phyloP scores from a whole-genome alignment of 2,329 filamentous ascomycete genomes.

The Sporothrix curviconia region DNA sequence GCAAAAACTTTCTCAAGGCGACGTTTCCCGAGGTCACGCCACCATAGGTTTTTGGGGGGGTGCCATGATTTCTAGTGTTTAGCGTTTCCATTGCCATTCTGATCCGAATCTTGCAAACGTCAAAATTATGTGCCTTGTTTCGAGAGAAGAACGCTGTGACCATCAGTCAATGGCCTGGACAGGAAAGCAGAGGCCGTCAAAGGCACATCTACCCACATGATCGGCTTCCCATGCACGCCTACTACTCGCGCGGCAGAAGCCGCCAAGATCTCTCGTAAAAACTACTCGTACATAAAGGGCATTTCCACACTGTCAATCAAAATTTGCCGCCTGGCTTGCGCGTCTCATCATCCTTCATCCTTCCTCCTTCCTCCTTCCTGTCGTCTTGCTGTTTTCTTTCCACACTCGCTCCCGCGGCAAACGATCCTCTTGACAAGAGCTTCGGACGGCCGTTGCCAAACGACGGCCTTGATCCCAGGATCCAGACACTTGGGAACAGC shows the following conservation, averaged over 20 bases:
- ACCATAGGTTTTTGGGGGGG: not conserved
- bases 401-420: not conserved
- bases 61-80: not conserved
- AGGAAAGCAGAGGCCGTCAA: no score
- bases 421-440: not conserved
- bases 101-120: no score
- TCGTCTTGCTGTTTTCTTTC: not conserved
- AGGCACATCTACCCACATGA: no score
- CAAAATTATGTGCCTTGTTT: no score
- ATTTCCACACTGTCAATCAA: not conserved
- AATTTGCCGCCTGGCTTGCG: not conserved
- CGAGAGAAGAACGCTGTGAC: no score
- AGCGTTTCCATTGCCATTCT: not conserved
- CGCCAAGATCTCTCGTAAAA: no score
- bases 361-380: not conserved
- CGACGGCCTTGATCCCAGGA: not conserved
- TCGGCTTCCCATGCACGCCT: no score
- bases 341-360: not conserved
- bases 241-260: no score
- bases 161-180: no score
- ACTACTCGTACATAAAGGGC: no score
- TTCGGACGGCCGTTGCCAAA: not conserved
- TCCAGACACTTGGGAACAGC: not conserved
- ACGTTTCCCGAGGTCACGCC: conserved; percentile 36
- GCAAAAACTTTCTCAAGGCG: conserved; percentile 65